Evolutionary conservation across 1,284 basidiomycete species (phyloP), one percentile per base, ranked within the genome.

Genomic region (Ganoderma boninense): DNA sequence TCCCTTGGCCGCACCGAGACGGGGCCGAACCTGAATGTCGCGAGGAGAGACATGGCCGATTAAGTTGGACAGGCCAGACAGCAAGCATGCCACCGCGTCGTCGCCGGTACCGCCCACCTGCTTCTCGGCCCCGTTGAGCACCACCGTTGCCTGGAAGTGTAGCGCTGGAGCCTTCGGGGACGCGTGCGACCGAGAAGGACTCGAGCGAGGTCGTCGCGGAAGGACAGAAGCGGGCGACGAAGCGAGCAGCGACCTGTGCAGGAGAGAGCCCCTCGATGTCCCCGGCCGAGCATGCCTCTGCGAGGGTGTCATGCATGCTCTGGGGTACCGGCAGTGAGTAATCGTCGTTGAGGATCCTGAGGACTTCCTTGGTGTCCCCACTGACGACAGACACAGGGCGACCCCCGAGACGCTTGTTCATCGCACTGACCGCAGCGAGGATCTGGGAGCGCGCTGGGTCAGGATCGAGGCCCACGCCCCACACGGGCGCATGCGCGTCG

Each of bases 381-480:
- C 56, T 61, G 42, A 60, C 63, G 63, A 68, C 57, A 44, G 67
- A 23, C 26, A 68, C 57, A n/a, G 67, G 56, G 8, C 67, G 63
- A 11, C 35, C 57, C 18, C 63, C 63, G 23, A 68, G 67, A 23
- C 62, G 70, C 84, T 65, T 87, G 82, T 97, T 97, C 35, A 93
- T 92, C 1, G 97, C 97, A 75, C 94, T 96, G 67, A 99, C 86
- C 54, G 99, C 90, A 4, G 97, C 97, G 79, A 95, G 95, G 74
- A 99, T 88, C 82, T 96, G 95, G 57, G 95, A 93, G n/a, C 94
- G 95, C 32, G 96, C 93, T 75, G 97, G 97, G 80, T 99, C 97
- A 18, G 93, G 90, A 81, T 98, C 97, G 67, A 97, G 87, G 49
- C 97, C 97, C 62, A 97, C 95, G 79, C 97, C 97, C 97, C 97